These are phyloP conservation scores for Verticillium tricorpus DNA, from an alignment of 2,329 filamentous ascomycete genomes.

Conservation along the genomic window DNA sequence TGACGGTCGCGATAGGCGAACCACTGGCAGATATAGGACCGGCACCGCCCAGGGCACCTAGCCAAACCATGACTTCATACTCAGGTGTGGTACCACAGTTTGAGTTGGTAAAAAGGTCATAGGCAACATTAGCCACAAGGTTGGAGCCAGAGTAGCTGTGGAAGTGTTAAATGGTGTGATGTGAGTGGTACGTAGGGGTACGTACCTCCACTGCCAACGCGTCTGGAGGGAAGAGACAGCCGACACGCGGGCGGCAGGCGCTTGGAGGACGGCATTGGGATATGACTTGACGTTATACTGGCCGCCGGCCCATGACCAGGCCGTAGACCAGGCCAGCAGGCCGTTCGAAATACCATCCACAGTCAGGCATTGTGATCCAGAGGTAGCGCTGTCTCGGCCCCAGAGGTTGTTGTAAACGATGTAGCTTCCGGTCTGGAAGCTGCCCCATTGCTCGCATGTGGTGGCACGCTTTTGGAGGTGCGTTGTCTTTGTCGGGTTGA, in stretches of 20 bases:
- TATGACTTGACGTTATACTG: slow-evolving; percentile 37
- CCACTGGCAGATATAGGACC: slow-evolving; percentile 36
- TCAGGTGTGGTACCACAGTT: slow-evolving; percentile 37
- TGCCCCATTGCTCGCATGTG: slow-evolving; percentile 19
- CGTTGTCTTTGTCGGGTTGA: neutral
- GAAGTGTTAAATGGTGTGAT: neutral
- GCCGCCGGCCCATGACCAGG: slow-evolving; percentile 35
- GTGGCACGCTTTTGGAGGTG: slow-evolving; percentile 13
- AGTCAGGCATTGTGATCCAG: slow-evolving; percentile 36
- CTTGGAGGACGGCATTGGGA: slow-evolving; percentile 35
- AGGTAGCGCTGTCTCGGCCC: slow-evolving; percentile 23
- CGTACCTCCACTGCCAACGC: slow-evolving; percentile 5
- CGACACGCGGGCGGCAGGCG: slow-evolving; percentile 28
- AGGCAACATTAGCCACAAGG: slow-evolving; percentile 52
- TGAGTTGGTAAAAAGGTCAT: slow-evolving; percentile 51
- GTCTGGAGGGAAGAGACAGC: slow-evolving; percentile 29
- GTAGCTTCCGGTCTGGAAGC: slow-evolving; percentile 14
- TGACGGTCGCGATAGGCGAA: slow-evolving; percentile 46
- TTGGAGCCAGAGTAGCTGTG: slow-evolving; percentile 37
- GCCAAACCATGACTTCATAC: slow-evolving; percentile 31
- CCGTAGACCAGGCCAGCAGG: slow-evolving; percentile 34
- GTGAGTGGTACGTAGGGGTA: neutral
- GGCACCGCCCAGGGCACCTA: slow-evolving; percentile 14
- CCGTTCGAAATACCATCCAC: slow-evolving; percentile 27
- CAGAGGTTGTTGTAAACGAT: slow-evolving; percentile 37